These are phyloP conservation scores for Pleodorina starrii DNA, from an alignment of 139 green algal species.

Conservation along the genomic window DNA sequence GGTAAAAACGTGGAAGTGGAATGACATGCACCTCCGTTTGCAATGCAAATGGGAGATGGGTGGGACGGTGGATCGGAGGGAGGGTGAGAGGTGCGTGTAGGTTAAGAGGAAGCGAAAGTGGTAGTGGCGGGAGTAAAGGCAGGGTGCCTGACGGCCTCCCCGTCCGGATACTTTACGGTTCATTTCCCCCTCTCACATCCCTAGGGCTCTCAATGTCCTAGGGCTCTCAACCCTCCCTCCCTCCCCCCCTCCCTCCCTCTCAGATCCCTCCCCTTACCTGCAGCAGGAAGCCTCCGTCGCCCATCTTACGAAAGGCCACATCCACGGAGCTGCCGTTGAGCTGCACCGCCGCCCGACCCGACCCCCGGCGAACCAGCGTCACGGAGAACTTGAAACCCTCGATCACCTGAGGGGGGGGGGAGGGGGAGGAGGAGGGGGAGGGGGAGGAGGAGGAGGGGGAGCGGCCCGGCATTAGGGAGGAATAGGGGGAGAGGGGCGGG, in stretches of 20 bases:
- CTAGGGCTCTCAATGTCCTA: neutral
- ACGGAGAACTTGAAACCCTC: conserved; percentile 91
- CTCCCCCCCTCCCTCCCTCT: neutral
- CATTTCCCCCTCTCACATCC: neutral
- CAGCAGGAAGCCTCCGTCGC: conserved; percentile 93
- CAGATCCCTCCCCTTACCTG: conserved; percentile 65
- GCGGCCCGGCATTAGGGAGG: neutral
- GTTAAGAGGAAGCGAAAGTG: neutral
- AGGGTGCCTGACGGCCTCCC: neutral
- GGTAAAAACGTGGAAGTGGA: too few species aligned
- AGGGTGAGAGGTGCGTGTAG: neutral
- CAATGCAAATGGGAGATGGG: too few species aligned
- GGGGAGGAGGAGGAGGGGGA: neutral
- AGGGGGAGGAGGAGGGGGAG: neutral
- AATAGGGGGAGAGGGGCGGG: neutral
- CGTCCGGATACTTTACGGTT: too few species aligned
- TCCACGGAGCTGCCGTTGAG: conserved; percentile 83
- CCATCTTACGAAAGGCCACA: conserved; percentile 86
- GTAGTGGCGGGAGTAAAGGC: neutral
- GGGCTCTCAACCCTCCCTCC: neutral
- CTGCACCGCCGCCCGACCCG: conserved; percentile 7
- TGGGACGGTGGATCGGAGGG: neutral
- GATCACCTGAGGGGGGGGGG: conserved; percentile 66
- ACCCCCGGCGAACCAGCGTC: conserved; percentile 65
- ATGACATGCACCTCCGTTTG: too few species aligned